Conservation (phyloP, 2,329 filamentous ascomycete species). For the Alternaria solani region DNA sequence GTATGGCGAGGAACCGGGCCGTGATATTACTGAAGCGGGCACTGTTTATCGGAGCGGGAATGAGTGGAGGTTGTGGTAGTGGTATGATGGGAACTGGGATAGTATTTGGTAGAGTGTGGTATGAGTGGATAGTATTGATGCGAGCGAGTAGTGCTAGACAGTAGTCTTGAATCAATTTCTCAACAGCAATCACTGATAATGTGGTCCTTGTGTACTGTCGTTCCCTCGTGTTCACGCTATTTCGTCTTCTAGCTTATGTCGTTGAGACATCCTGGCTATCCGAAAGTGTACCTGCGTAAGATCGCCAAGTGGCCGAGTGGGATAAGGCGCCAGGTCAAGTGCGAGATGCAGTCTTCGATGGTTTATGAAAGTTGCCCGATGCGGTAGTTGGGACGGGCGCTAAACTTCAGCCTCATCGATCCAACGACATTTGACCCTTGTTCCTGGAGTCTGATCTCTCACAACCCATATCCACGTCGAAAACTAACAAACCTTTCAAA, state of each 20-base stretch:
- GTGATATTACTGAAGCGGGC: background rate
- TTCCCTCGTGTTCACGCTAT: background rate
- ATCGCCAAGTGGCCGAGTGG: background rate
- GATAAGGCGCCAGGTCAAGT: background rate
- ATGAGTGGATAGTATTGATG: background rate
- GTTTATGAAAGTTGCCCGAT: background rate
- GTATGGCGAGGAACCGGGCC: background rate
- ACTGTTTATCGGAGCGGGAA: background rate
- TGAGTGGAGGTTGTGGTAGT: background rate
- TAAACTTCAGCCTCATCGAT: background rate
- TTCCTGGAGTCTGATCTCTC: background rate
- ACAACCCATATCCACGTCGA: background rate
- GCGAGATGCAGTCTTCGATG: background rate
- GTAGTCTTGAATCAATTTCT: background rate
- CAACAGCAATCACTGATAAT: background rate
- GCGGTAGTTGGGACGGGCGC: background rate
- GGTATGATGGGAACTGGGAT: background rate
- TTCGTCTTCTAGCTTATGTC: background rate
- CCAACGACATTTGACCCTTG: background rate
- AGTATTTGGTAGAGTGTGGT: background rate
- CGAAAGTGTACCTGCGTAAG: background rate
- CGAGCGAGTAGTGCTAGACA: background rate
- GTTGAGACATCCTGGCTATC: background rate
- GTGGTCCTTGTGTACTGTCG: fast-evolving
- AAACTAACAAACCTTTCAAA: too few relatives aligned